Percentiles rank a stretch among this genome's conserved stretches.
phyloP scores from a whole-genome alignment of 495 filamentous ascomycete genomes.

The Penicillium macrosclerotiorum region DNA sequence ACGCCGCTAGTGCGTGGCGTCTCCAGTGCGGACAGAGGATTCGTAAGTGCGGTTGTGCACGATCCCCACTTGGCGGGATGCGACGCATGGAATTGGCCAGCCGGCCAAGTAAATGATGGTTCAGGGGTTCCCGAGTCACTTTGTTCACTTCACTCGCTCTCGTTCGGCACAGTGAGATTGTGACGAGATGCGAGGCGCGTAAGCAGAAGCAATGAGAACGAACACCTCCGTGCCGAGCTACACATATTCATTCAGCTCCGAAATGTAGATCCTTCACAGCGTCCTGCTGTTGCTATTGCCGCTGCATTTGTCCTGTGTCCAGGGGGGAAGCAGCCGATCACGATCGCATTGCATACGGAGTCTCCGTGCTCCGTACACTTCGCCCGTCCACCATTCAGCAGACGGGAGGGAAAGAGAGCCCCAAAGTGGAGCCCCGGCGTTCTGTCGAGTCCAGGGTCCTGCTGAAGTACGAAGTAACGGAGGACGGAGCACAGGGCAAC shows the following conservation, averaged over 20 bases:
- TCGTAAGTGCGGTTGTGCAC: conserved; percentile 20
- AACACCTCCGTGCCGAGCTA: too few species aligned
- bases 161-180: too few species aligned
- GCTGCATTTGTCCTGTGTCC: too few species aligned
- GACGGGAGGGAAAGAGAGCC: background rate
- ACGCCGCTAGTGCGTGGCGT: conserved; percentile 20
- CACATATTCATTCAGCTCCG: too few species aligned
- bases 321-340: too few species aligned
- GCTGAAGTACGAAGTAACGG: too few species aligned
- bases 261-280: background rate
- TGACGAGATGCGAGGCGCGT: too few species aligned
- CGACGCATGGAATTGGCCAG: conserved; percentile 9
- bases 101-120: background rate
- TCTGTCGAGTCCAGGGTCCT: background rate
- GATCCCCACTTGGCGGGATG: conserved; percentile 11
- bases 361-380: background rate
- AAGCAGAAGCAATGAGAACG: too few species aligned
- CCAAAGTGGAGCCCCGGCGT: conserved; percentile 3
- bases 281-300: too few species aligned
- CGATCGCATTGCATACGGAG: background rate
- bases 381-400: conserved; percentile 1
- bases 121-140: too few species aligned
- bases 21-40: conserved; percentile 23
- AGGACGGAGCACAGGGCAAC: too few species aligned
- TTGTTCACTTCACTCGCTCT: too few species aligned